Conservation (phyloP, 2,329 filamentous ascomycete species). For the Claviceps maximensis region DNA sequence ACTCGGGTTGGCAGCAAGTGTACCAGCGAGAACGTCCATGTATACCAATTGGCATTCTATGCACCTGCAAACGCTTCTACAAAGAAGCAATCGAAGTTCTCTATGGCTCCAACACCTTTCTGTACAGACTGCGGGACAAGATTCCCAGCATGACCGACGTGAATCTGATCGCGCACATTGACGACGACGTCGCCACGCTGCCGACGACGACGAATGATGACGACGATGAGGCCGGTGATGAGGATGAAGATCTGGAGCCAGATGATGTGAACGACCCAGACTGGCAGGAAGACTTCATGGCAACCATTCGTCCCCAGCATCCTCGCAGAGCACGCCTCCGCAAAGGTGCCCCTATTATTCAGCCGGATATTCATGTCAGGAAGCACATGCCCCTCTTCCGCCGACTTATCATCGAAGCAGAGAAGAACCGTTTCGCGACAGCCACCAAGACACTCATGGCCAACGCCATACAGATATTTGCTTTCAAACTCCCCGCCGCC, state of each 20-base stretch:
- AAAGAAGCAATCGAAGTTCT: slow-evolving; percentile 27
- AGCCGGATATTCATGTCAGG: slow-evolving; percentile 16
- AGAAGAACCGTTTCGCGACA: slow-evolving; percentile 23
- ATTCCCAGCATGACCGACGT: slow-evolving; percentile 10
- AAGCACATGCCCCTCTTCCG: slow-evolving; percentile 28
- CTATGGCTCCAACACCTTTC: slow-evolving; percentile 34
- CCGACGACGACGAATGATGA: neutral
- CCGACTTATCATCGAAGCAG: slow-evolving; percentile 28
- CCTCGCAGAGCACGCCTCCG: neutral
- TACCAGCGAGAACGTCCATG: slow-evolving; percentile 16
- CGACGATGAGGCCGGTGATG: slow-evolving; percentile 5
- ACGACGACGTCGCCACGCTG: slow-evolving; percentile 4
- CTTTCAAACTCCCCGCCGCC: slow-evolving; percentile 6
- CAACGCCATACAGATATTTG: slow-evolving; percentile 25
- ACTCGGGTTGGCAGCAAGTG: slow-evolving; percentile 20
- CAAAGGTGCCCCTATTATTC: neutral
- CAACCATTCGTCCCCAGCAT: neutral
- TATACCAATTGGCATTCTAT: slow-evolving; percentile 25
- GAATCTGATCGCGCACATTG: slow-evolving; percentile 6
- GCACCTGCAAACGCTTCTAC: slow-evolving; percentile 20
- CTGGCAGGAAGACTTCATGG: slow-evolving; percentile 4
- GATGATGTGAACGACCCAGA: slow-evolving; percentile 7
- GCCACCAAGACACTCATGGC: slow-evolving; percentile 19
- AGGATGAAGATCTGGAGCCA: slow-evolving; percentile 6
- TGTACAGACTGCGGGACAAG: slow-evolving; percentile 31